Evolutionary conservation across 257 asterid genomes (phyloP).

Genomic region (Solanum gracilifrons): DNA sequence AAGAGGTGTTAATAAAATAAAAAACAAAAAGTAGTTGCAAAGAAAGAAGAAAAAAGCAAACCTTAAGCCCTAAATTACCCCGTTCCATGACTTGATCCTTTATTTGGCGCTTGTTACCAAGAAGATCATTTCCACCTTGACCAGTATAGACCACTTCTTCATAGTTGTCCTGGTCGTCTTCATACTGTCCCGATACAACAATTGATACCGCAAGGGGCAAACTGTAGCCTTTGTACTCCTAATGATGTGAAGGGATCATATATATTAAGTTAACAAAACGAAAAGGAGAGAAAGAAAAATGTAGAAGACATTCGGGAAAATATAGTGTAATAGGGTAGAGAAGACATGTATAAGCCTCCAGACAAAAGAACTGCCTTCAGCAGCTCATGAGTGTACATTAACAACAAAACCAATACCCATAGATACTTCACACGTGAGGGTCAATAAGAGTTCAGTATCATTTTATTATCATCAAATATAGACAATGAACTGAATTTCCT

Average conservation of each 20-base stretch:
- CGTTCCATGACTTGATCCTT: slow-evolving; percentile 52
- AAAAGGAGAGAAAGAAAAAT: background rate
- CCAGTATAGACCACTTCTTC: slow-evolving; percentile 83
- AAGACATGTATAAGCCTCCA: background rate
- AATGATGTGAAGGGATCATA: background rate
- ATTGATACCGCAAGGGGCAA: slow-evolving; percentile 64
- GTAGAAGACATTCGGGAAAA: background rate
- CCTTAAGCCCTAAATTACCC: slow-evolving; percentile 85
- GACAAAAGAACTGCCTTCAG: background rate
- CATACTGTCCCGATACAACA: slow-evolving; percentile 87
- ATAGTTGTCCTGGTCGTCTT: slow-evolving; percentile 71
- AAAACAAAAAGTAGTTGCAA: background rate
- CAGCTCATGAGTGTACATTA: background rate
- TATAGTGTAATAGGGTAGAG: background rate
- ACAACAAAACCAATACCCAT: background rate
- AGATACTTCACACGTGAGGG: background rate
- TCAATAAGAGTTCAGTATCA: background rate
- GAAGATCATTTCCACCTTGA: slow-evolving; percentile 82
- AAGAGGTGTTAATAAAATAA: background rate
- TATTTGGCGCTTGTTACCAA: slow-evolving; percentile 61
- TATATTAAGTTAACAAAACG: background rate
- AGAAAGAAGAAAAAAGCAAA: slow-evolving; percentile 10
- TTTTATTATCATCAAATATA: background rate
- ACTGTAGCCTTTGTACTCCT: slow-evolving; percentile 25
- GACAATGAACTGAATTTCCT: background rate